phyloP scores from a whole-genome alignment of 1,284 basidiomycete genomes.

The Ceratobasidium papillatum region DNA sequence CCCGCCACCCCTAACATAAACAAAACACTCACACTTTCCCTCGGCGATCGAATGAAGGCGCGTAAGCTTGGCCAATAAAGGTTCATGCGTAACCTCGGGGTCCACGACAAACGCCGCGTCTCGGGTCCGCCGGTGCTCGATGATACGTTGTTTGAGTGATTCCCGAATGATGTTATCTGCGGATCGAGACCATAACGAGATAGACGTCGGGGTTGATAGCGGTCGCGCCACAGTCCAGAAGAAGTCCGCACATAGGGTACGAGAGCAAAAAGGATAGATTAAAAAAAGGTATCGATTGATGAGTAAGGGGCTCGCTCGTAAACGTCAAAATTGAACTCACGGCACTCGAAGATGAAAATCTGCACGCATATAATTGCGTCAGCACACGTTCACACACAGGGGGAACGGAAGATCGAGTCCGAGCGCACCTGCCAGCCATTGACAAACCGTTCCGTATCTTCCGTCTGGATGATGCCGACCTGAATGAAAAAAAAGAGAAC shows the following conservation, averaged over 20 bases:
- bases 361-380: constrained; percentile 48
- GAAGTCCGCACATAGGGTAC: constrained; percentile 7
- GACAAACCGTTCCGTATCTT: constrained; percentile 71
- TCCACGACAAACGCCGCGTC: constrained; percentile 48
- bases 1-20: background rate
- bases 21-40: constrained; percentile 56
- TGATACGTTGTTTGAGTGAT: constrained; percentile 38
- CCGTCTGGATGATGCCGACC: constrained; percentile 57
- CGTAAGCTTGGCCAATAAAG: constrained; percentile 52
- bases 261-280: constrained; percentile 10
- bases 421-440: constrained; percentile 71
- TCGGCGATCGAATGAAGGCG: constrained; percentile 63
- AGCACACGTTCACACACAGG: background rate
- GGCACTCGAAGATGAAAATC: constrained; percentile 81
- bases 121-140: constrained; percentile 42
- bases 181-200: background rate
- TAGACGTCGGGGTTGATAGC: constrained; percentile 24
- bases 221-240: constrained; percentile 20
- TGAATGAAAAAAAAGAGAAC: background rate
- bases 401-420: background rate
- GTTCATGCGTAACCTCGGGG: constrained; percentile 42
- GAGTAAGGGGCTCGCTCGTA: background rate
- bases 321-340: constrained; percentile 66
- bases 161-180: constrained; percentile 42
- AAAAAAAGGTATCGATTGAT: constrained; percentile 27